phyloP scores from a whole-genome alignment of 1,139 yeast genomes.

The Spencermartinsiella ligniputridi region DNA sequence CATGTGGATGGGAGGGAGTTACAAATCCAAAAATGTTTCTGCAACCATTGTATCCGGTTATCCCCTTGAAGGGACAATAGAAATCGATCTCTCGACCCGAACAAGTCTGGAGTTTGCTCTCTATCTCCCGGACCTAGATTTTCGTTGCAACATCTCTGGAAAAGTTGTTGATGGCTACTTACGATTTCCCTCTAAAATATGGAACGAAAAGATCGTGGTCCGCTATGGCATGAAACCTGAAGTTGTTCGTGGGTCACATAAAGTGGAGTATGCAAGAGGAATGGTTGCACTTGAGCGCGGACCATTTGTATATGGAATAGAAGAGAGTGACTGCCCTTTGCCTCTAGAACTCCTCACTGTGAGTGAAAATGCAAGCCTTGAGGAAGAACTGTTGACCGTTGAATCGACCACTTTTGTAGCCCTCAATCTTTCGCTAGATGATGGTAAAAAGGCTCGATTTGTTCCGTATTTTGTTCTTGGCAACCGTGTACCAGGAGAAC shows the following conservation, averaged over 20 bases:
- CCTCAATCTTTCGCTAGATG: constrained; percentile 2
- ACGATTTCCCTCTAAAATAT: constrained; percentile 4
- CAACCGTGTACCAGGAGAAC: constrained; percentile 7
- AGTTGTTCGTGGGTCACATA: constrained; percentile 3
- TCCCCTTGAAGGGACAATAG: constrained; percentile 2
- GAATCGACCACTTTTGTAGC: constrained; percentile 7
- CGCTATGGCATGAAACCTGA: constrained; percentile 4
- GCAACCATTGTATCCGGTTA: constrained; percentile 2
- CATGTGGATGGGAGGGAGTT: constrained; percentile 10
- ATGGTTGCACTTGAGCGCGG: constrained; percentile 9
- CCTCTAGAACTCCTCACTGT: background rate
- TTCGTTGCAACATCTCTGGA: background rate
- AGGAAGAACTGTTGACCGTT: constrained; percentile 4
- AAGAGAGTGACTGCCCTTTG: background rate
- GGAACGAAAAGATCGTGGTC: constrained; percentile 5
- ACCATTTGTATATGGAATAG: constrained; percentile 8
- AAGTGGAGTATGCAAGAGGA: constrained; percentile 5
- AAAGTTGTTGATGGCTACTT: constrained; percentile 4
- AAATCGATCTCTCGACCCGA: constrained; percentile 1
- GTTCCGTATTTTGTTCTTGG: constrained; percentile 8
- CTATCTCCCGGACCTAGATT: constrained; percentile 2
- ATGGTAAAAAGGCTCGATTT: constrained; percentile 6
- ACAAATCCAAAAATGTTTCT: background rate
- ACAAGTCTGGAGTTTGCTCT: constrained; percentile 4
- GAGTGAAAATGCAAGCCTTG: background rate